Evolutionary conservation across 495 filamentous ascomycete species (phyloP).

Genomic region (Xylaria nigripes): DNA sequence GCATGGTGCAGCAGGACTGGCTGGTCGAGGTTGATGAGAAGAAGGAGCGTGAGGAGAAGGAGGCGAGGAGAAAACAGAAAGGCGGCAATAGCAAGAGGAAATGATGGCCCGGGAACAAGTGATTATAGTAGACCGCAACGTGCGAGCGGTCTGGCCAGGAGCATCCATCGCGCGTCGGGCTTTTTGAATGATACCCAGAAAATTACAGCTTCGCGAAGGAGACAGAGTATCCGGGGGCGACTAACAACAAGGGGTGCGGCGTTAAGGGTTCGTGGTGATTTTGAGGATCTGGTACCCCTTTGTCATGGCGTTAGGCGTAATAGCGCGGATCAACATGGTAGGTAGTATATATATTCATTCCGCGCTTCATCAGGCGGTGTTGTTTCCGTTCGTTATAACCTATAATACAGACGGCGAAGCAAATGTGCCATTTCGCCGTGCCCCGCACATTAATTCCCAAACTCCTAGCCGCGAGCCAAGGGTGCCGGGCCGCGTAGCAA

Average conservation of each 20-base stretch:
- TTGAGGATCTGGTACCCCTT: neutral
- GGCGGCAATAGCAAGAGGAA: slow-evolving; percentile 55
- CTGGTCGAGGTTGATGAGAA: slow-evolving; percentile 84
- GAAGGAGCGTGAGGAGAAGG: slow-evolving; percentile 57
- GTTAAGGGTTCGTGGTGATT: neutral
- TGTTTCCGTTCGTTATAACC: slow-evolving; percentile 3
- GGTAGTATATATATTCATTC: slow-evolving; percentile 11
- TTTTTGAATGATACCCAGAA: slow-evolving; percentile 11
- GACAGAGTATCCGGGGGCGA: neutral
- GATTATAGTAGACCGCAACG: neutral
- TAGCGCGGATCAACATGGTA: slow-evolving; percentile 3
- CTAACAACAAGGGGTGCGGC: slow-evolving; percentile 1
- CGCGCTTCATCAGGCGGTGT: slow-evolving; percentile 1
- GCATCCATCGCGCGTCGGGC: neutral
- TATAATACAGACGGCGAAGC: slow-evolving; percentile 9
- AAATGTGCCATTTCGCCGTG: neutral
- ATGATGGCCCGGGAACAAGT: slow-evolving; percentile 30
- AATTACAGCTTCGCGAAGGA: neutral
- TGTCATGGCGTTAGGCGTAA: slow-evolving; percentile 4
- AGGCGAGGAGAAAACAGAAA: slow-evolving; percentile 54
- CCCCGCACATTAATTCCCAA: slow-evolving; percentile 1
- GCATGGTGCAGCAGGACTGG: slow-evolving; percentile 58
- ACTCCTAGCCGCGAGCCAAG: neutral
- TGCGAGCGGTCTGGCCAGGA: neutral
- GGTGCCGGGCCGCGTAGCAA: slow-evolving; percentile 6